These are phyloP conservation scores for Brassica balearica DNA, from an alignment of 441 rosid species.

Conservation along the genomic window DNA sequence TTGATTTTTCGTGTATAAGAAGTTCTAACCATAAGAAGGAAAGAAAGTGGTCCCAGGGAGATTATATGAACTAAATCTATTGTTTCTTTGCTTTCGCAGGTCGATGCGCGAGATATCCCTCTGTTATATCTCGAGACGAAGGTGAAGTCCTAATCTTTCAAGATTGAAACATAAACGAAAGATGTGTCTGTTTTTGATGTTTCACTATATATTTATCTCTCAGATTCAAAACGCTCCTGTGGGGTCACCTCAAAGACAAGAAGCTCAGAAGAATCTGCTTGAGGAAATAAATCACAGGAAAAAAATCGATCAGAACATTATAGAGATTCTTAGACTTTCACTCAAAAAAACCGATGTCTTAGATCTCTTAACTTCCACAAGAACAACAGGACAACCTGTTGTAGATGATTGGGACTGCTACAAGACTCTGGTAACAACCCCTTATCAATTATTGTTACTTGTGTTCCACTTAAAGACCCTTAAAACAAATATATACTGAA, in stretches of 20 bases:
- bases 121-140: constrained; percentile 53
- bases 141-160: constrained; percentile 39
- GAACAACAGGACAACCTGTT: too few species aligned
- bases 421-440: too few species aligned
- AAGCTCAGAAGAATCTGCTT: constrained; percentile 50
- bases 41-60: constrained; percentile 22
- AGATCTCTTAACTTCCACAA: too few species aligned
- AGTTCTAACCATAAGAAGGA: constrained; percentile 19
- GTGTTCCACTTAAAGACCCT: too few species aligned
- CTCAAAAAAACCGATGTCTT: too few species aligned
- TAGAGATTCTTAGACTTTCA: constrained; percentile 34
- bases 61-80: constrained; percentile 6
- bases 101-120: constrained; percentile 52
- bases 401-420: too few species aligned
- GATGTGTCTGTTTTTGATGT: neutral
- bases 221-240: constrained; percentile 50
- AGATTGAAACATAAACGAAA: neutral
- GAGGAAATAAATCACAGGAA: constrained; percentile 41
- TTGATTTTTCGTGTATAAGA: too few species aligned
- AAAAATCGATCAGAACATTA: constrained; percentile 44
- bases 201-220: neutral
- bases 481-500: too few species aligned
- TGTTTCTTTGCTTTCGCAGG: neutral
- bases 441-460: too few species aligned
- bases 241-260: constrained; percentile 50